Percentiles rank a stretch among this genome's conserved stretches.
phyloP scores from a whole-genome alignment of 768 basidiomycete species.

The Macrolepiota albuminosa region DNA sequence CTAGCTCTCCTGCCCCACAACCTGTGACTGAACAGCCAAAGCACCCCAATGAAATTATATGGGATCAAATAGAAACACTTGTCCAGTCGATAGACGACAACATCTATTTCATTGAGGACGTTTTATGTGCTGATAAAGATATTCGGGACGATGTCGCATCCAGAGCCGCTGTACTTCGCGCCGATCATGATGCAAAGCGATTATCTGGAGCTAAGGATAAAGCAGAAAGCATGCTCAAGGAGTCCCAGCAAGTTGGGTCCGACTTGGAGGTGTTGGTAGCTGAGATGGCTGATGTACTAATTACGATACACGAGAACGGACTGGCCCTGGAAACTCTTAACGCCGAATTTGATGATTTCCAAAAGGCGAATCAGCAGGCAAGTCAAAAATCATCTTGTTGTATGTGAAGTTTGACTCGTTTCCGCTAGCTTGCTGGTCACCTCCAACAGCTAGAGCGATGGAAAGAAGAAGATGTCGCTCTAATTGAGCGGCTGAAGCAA shows the following conservation, averaged over 20 bases:
- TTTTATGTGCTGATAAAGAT: constrained; percentile 4
- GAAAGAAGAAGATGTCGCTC: constrained; percentile 16
- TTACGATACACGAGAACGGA: background rate
- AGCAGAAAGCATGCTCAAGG: background rate
- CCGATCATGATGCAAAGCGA: constrained; percentile 2
- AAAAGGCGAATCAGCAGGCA: constrained; percentile 2
- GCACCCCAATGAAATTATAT: constrained; percentile 9
- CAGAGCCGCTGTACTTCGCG: background rate
- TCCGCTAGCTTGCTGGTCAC: constrained; percentile 1
- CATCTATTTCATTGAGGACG: constrained; percentile 2
- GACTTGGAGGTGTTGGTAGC: constrained; percentile 4
- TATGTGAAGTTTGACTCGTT: background rate
- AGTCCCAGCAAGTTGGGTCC: constrained; percentile 1
- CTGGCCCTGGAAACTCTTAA: constrained; percentile 1
- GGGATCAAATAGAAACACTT: constrained; percentile 6
- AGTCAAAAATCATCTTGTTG: background rate
- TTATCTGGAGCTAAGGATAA: background rate
- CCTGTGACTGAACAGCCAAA: constrained; percentile 1
- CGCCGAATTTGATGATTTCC: constrained; percentile 1
- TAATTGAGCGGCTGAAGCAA: constrained; percentile 20
- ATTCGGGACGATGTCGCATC: constrained; percentile 6
- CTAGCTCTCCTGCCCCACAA: background rate
- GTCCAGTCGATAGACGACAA: constrained; percentile 6
- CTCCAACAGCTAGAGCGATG: constrained; percentile 14
- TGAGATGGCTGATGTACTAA: background rate